Evolutionary conservation across 495 filamentous ascomycete species (phyloP).

Genomic region (Lasiosphaeria hispida): DNA sequence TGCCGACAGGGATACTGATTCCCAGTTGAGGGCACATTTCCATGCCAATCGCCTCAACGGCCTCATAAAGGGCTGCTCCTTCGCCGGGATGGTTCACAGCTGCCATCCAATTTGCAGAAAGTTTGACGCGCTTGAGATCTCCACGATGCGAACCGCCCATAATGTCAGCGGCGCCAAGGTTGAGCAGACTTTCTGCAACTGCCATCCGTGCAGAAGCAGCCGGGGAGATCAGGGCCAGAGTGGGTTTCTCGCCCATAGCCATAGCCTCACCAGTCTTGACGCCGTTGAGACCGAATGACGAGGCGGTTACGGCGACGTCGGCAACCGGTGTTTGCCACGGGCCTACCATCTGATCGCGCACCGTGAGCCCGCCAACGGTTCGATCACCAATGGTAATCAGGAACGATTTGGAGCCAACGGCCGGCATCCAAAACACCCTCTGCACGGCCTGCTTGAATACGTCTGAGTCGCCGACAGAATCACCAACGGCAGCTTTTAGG

Average conservation of each 20-base stretch:
- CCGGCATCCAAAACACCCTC: constrained; percentile 77
- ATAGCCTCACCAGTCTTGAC: constrained; percentile 85
- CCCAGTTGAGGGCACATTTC: constrained; percentile 79
- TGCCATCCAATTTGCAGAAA: constrained; percentile 99
- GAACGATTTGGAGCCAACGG: constrained; percentile 94
- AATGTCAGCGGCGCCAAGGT: constrained; percentile 83
- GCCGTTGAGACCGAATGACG: constrained; percentile 64
- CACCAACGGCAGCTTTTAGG: constrained; percentile 49
- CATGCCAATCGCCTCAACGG: constrained; percentile 88
- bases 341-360: constrained; percentile 93
- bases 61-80: constrained; percentile 90
- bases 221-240: constrained; percentile 83
- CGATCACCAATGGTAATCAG: constrained; percentile 95
- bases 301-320: constrained; percentile 87
- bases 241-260: constrained; percentile 95
- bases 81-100: constrained; percentile 91
- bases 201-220: constrained; percentile 96
- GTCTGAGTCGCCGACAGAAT: constrained; percentile 52
- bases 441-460: constrained; percentile 72
- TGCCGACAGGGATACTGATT: constrained; percentile 91
- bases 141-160: constrained; percentile 53
- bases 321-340: constrained; percentile 95
- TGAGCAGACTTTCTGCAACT: constrained; percentile 90
- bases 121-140: constrained; percentile 66
- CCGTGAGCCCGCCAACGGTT: constrained; percentile 83